Evolutionary conservation across 192 early-diverging fungal genomes (phyloP), one percentile per base, ranked within the genome.

Genomic region (Cetraspora pellucida): DNA sequence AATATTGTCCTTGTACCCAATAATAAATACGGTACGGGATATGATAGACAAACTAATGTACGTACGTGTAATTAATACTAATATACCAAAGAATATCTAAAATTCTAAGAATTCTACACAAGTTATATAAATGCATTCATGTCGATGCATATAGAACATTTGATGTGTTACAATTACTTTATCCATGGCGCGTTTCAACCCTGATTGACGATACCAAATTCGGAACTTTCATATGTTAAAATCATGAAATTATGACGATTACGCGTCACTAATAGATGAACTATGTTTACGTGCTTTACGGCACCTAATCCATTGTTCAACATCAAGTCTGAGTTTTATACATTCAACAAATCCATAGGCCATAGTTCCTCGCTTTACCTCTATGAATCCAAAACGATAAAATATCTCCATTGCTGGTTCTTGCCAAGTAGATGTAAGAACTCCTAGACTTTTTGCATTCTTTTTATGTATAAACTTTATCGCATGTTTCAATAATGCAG

Each of bases 401-500:
- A 69, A 69, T 47, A 69, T 23, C 9, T 69, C 46, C 13, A 69
- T 19, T 49, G 67, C 67, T 19, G 67, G 67, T 19, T 45, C 21
- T 47, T 47, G 19, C 67, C 67, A 69, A 16, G 67, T 45, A 3
- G 14, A 47, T 9, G 31, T 25, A 16, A 46, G 16, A 17, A 43
- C 37, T 14, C 5, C 19, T 13, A 69, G 17, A n/a, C 43, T 21
- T 49, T 69, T 69, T 9, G 16, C 43, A 45, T 31, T 16, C 43
- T 31, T 23, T 21, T 47, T 43, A n/a, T 25, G 19, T 31, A 69
- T 25, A 69, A 21, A 43, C 47, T 49, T 43, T 23, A 49, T 21
- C 11, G 67, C 67, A 69, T 69, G 67, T 16, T 69, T 37, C 45
- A 69, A 9, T 31, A 69, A 46, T 25, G 43, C 43, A 23, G 67